Conservation (phyloP, 305 asterid species). For the Fraxinus velutina region DNA sequence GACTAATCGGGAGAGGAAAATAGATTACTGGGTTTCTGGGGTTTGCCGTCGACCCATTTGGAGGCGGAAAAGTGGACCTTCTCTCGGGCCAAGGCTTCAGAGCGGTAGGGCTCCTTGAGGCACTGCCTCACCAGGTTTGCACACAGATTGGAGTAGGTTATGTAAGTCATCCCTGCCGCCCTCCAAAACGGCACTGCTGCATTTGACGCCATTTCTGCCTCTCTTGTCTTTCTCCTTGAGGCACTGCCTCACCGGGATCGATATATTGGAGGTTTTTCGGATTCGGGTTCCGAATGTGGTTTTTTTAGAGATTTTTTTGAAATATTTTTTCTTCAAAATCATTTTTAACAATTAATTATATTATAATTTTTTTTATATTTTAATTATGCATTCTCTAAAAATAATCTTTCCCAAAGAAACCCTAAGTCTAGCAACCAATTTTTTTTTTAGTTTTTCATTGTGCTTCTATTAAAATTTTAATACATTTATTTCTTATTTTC, state of each 20-base stretch:
- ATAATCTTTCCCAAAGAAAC: neutral
- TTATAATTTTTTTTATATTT: too few species aligned
- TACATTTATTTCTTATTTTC: too few species aligned
- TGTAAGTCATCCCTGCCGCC: slow-evolving; percentile 85
- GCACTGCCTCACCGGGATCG: neutral
- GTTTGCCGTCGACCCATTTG: slow-evolving; percentile 73
- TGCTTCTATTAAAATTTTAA: too few species aligned
- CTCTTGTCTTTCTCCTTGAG: neutral
- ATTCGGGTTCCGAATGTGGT: neutral
- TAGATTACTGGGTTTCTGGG: slow-evolving; percentile 48
- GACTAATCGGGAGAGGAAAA: neutral
- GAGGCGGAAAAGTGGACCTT: slow-evolving; percentile 75
- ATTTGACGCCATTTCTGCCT: slow-evolving; percentile 55
- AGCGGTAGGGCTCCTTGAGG: slow-evolving; percentile 67
- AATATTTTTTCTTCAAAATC: neutral
- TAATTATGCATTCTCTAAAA: neutral
- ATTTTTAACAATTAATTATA: neutral
- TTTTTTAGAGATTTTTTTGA: neutral
- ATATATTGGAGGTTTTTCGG: neutral
- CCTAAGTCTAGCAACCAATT: neutral
- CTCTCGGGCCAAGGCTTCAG: slow-evolving; percentile 75
- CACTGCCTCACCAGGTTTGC: slow-evolving; percentile 85
- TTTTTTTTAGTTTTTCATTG: neutral
- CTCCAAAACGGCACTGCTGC: slow-evolving; percentile 89
- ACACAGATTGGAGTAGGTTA: slow-evolving; percentile 74